phyloP scores from a whole-genome alignment of 352 stramenopile genomes.

The Blastocystis sp. region DNA sequence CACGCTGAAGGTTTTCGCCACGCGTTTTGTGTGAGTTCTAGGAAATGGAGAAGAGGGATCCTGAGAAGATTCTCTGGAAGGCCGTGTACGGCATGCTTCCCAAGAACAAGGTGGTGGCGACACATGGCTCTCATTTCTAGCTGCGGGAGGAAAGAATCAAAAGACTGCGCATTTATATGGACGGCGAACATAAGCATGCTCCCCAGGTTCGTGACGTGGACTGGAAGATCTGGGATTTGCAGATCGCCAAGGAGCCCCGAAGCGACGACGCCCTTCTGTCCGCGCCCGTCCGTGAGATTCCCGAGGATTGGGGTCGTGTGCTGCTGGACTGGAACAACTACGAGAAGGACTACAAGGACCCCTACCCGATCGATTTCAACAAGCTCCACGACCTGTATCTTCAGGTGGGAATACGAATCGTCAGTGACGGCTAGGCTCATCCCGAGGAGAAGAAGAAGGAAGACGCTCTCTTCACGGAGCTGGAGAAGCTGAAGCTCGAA shows the following conservation, averaged over 20 bases:
- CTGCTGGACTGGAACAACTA: constrained; percentile 62
- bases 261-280: constrained; percentile 41
- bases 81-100: constrained; percentile 69
- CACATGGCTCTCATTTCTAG: neutral
- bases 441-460: constrained; percentile 62
- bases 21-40: constrained; percentile 1
- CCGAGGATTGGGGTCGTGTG: constrained; percentile 69
- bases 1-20: constrained; percentile 35
- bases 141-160: constrained; percentile 58
- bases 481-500: constrained; percentile 50
- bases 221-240: constrained; percentile 56
- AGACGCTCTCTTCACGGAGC: constrained; percentile 18
- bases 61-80: constrained; percentile 65
- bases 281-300: constrained; percentile 37
- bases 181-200: constrained; percentile 55
- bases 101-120: constrained; percentile 34
- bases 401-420: neutral
- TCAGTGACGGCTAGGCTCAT: constrained; percentile 17
- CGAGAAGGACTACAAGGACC: constrained; percentile 68
- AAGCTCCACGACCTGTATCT: constrained; percentile 69
- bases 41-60: constrained; percentile 61
- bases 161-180: constrained; percentile 67
- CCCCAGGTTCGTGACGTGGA: constrained; percentile 61
- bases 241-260: constrained; percentile 3
- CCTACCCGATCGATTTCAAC: constrained; percentile 64